phyloP scores from a whole-genome alignment of 1,139 yeast genomes.

The Nakaseomyces glabratus region DNA sequence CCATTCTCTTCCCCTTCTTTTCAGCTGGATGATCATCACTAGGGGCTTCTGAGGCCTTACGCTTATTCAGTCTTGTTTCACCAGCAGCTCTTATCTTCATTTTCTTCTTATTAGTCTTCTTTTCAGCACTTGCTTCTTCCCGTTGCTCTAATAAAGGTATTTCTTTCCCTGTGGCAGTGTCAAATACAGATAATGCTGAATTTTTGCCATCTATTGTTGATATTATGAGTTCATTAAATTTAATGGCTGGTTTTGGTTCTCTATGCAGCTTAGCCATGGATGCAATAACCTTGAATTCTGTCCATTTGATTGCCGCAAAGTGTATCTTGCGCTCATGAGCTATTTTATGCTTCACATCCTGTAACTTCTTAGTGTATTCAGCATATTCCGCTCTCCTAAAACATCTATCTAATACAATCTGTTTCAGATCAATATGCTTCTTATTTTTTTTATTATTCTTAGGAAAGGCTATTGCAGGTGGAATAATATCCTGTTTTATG shows the following conservation, averaged over 20 bases:
- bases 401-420: conserved; percentile 41
- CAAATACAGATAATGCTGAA: conserved; percentile 1
- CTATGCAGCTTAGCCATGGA: neutral
- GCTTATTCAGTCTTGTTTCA: conserved; percentile 44
- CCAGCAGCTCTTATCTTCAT: conserved; percentile 64
- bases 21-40: conserved; percentile 9
- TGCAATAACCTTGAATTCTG: conserved; percentile 42
- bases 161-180: conserved; percentile 3
- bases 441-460: conserved; percentile 6
- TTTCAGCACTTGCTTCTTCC: conserved; percentile 12
- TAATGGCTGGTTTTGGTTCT: conserved; percentile 7
- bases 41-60: conserved; percentile 10
- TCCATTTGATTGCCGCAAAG: conserved; percentile 83
- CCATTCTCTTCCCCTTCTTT: conserved; percentile 29
- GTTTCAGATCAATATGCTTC: conserved; percentile 24
- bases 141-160: conserved; percentile 7
- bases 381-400: conserved; percentile 49
- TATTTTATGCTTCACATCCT: conserved; percentile 28
- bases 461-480: conserved; percentile 18
- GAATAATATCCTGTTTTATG: conserved; percentile 11
- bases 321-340: conserved; percentile 39
- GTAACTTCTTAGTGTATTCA: conserved; percentile 34
- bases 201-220: conserved; percentile 2
- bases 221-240: conserved; percentile 9
- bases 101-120: conserved; percentile 32